Base-by-base conservation (phyloP, 208 protist species). In the Naegleria fowleri region DNA sequence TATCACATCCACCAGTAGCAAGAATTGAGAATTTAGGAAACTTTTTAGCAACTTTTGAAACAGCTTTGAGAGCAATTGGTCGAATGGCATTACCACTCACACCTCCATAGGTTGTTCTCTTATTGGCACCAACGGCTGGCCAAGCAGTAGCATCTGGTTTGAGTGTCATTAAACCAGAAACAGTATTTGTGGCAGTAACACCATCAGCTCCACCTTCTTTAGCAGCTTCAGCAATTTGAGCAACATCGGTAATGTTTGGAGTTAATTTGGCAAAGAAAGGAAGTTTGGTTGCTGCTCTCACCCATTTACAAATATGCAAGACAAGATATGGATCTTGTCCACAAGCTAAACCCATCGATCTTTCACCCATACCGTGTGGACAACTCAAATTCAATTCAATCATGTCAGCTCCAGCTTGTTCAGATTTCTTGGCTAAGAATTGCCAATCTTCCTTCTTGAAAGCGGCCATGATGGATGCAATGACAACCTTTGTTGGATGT, bases 231-330 rank as follows among this genome's bases (percentile, higher is more conserved):
- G 96, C 97, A 92, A 98, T 95, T 0, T 95, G 93, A 36, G 86
- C 90, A 16, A 98, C 39, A 67, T 38, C 22, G 13, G 96, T 97
- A 25, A 98, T 94, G 83, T 98, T 98, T 55, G 97, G 97, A 25
- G 97, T 98, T 1, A 98, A 84, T 92, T 98, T 98, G 36, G 95
- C 94, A 93, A 98, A 98, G 91, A 98, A 94, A 52, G 97, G 97
- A 38, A 98, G 92, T 6, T 88, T 92, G 25, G 91, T 86, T 9
- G 91, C 96, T 16, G 93, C 94, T 51, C 92, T 92, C 15, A 98
- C 96, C 93, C 96, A 98, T 58, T 92, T 33, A 38, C 95, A 96
- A 84, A 97, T 98, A 36, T 96, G 83, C 5, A 93, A 79, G 3
- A 98, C 96, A 5, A 96, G 36, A 33, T 95, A 91, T 38, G 95